Evolutionary conservation across 441 rosid genomes (phyloP).

Genomic region (Populus hybrid): DNA sequence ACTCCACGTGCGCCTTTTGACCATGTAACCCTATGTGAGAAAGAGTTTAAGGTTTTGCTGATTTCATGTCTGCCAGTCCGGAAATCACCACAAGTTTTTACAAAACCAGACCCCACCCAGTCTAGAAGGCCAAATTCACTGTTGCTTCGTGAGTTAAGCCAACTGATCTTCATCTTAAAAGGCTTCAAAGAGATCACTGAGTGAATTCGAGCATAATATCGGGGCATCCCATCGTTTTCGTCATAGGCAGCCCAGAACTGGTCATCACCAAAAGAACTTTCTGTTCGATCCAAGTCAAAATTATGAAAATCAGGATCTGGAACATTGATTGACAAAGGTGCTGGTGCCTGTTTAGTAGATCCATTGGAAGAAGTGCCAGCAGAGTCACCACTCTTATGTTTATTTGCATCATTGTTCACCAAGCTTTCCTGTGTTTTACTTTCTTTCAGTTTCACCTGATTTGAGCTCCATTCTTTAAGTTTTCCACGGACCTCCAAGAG

Average conservation of each 20-base stretch:
- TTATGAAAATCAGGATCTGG: constrained; percentile 94
- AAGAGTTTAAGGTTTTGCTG: constrained; percentile 54
- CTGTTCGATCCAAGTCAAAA: constrained; percentile 74
- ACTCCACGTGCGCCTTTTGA: constrained; percentile 67
- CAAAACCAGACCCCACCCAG: constrained; percentile 84
- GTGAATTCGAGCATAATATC: constrained; percentile 83
- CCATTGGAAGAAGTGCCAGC: constrained; percentile 15
- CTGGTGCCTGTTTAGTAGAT: constrained; percentile 23
- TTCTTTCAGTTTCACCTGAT: too few relatives aligned
- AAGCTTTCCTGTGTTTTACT: neutral
- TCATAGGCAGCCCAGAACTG: constrained; percentile 96
- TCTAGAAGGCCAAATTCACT: constrained; percentile 44
- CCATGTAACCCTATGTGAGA: constrained; percentile 83
- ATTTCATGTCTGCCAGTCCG: constrained; percentile 60
- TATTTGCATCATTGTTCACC: constrained; percentile 21
- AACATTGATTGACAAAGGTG: constrained; percentile 37
- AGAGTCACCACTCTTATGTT: constrained; percentile 23
- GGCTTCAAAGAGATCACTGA: constrained; percentile 70
- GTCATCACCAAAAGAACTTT: constrained; percentile 59
- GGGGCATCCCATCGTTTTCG: constrained; percentile 87
- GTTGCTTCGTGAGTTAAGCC: too few relatives aligned
- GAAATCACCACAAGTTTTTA: constrained; percentile 86
- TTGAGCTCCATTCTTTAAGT: too few relatives aligned
- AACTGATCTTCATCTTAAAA: constrained; percentile 32
- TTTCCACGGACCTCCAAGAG: too few relatives aligned